Evolutionary conservation across 2,329 filamentous ascomycete genomes (phyloP), one percentile per base, ranked within the genome.

Genomic region (Geosmithia putterillii): DNA sequence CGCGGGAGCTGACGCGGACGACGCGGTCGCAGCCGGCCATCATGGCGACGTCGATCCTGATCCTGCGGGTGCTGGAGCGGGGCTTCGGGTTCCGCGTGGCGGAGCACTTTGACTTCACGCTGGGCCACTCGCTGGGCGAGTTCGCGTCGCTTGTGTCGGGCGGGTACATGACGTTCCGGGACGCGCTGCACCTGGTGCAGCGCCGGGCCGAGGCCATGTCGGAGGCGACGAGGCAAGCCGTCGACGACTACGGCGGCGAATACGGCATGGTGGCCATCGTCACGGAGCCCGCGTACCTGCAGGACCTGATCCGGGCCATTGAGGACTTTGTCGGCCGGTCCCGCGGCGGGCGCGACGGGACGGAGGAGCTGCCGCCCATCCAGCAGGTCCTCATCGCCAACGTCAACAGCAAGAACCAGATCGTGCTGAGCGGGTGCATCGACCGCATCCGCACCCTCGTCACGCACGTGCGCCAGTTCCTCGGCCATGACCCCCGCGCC

Each of bases 251-350:
- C 49, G 85, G 85, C 44, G 84, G 85, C 50, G 84, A 88, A 52
- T 92, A 94, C 55, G 90, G 90, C 56, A 96, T 96, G 90, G 81
- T 95, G 20, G 90, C 90, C 4, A 68, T 95, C 10, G 82, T 96
- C 7, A 94, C 87, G 46, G 88, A 95, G 57, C 82, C 86, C 3
- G 74, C 81, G 49, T 84, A 87, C 57, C 73, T 95, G 46, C 63
- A 69, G 12, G 61, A 69, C 5, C 70, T 95, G 43, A 76, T 94
- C 45, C 70, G 72, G 44, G 80, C 83, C 2, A 86, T 95, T 46
- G 73, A 82, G 56, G 82, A 85, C 49, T 94, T 95, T 52, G 74
- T 94, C 15, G 82, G 80, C 15, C 76, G 84, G 51, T 73, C 73
- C 41, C n/a, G 28, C 6, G 28, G 28, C 28, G 28, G 28, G 28